Percentiles rank a stretch among this genome's conserved stretches.
Evolutionary conservation across 768 basidiomycete genomes (phyloP).

Genomic region (Suillus fuscotomentosus): DNA sequence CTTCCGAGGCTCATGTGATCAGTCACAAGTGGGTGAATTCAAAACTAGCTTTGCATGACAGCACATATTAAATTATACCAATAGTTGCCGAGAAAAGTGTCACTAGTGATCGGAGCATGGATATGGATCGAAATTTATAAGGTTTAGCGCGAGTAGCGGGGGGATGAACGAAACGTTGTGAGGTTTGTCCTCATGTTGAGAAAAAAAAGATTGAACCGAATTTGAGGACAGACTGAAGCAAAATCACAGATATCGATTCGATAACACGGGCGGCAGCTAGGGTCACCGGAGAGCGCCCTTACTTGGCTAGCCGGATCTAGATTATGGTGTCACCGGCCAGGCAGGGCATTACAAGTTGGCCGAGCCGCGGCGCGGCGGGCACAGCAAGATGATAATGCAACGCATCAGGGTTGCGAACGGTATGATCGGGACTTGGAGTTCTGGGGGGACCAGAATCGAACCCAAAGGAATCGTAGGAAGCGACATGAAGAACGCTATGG

Average conservation of each 20-base stretch:
- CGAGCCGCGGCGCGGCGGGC: constrained; percentile 26
- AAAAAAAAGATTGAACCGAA: constrained; percentile 7
- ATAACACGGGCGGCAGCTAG: constrained; percentile 5
- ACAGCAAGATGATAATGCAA: constrained; percentile 14
- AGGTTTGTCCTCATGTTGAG: constrained; percentile 18
- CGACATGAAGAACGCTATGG: constrained; percentile 26
- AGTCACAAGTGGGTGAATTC: constrained; percentile 16
- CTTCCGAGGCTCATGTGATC: constrained; percentile 21
- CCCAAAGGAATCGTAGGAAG: constrained; percentile 1
- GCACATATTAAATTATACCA: constrained; percentile 11
- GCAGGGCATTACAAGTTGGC: constrained; percentile 7
- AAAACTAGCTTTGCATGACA: constrained; percentile 12
- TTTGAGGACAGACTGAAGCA: constrained; percentile 9
- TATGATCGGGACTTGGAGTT: constrained; percentile 6
- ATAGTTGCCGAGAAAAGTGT: constrained; percentile 14
- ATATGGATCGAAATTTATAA: constrained; percentile 14
- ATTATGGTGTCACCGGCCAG: background rate
- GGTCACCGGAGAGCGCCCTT: constrained; percentile 16
- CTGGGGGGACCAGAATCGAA: constrained; percentile 4
- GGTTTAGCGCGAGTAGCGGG: constrained; percentile 24
- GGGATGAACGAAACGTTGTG: constrained; percentile 36
- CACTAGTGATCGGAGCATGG: constrained; percentile 19
- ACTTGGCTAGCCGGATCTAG: constrained; percentile 31
- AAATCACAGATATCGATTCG: constrained; percentile 3
- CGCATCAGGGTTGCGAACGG: constrained; percentile 19